These are phyloP conservation scores for Penicillium sp. DNA, from an alignment of 2,329 filamentous ascomycete species.

Conservation along the genomic window DNA sequence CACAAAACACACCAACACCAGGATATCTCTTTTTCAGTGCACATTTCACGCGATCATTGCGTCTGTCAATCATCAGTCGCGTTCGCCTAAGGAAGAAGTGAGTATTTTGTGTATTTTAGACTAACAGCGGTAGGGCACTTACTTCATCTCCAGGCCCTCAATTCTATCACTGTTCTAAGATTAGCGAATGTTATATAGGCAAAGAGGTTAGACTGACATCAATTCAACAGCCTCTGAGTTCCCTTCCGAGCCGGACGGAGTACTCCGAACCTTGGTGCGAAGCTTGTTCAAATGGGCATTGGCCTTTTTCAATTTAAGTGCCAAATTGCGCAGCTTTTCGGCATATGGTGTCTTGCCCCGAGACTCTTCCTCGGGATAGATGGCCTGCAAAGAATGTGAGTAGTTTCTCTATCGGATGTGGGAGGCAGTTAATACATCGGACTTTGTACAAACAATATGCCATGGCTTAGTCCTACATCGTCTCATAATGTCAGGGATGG, in stretches of 20 bases:
- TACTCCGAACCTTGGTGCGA: neutral
- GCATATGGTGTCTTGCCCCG: neutral
- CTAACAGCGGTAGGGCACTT: neutral
- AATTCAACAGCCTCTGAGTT: neutral
- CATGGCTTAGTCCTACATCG: slow-evolving; percentile 7
- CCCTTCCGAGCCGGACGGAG: neutral
- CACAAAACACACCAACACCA: slow-evolving; percentile 16
- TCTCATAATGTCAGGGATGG: slow-evolving; percentile 14
- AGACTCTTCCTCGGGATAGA: neutral
- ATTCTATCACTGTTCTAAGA: neutral
- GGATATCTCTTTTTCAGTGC: neutral
- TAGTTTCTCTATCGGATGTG: neutral
- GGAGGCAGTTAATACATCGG: slow-evolving; percentile 9
- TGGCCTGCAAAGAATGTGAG: neutral
- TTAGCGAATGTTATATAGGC: neutral
- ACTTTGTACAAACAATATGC: slow-evolving; percentile 22
- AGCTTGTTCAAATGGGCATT: neutral
- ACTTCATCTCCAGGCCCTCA: neutral
- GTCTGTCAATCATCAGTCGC: neutral
- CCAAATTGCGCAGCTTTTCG: neutral
- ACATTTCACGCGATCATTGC: neutral
- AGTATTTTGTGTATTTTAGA: neutral
- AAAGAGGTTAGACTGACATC: neutral
- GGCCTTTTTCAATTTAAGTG: neutral
- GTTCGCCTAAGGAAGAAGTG: neutral